Evolutionary conservation across 208 protist species (phyloP).

Genomic region (Balamuthia mandrillaris): DNA sequence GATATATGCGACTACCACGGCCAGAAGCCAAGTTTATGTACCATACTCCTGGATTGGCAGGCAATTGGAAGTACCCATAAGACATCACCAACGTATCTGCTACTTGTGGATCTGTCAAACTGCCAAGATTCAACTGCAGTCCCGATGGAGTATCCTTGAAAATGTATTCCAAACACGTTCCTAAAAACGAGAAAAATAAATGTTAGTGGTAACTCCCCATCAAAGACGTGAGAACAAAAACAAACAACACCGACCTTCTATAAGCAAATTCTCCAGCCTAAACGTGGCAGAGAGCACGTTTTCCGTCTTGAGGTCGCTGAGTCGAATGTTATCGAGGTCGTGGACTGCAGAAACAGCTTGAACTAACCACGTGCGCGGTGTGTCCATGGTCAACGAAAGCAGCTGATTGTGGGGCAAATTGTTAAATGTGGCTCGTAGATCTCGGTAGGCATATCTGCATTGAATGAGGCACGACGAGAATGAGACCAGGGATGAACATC

Average conservation of each 20-base stretch:
- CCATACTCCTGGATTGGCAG: conserved; percentile 84
- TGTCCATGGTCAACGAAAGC: conserved; percentile 80
- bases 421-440: conserved; percentile 61
- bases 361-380: conserved; percentile 84
- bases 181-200: not conserved
- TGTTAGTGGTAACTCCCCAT: not conserved
- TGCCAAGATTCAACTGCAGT: conserved; percentile 77
- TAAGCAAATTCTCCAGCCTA: conserved; percentile 82
- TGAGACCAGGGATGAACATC: not conserved
- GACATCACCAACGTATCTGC: conserved; percentile 94
- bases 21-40: conserved; percentile 66
- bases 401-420: conserved; percentile 53
- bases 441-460: not conserved
- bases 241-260: conserved; percentile 67
- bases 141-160: conserved; percentile 60
- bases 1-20: not conserved
- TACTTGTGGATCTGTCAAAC: not conserved
- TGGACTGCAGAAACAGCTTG: conserved; percentile 73
- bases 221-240: not conserved
- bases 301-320: conserved; percentile 66
- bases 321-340: conserved; percentile 94
- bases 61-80: conserved; percentile 96
- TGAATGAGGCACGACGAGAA: not conserved
- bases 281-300: conserved; percentile 75
- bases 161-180: conserved; percentile 46